These are phyloP conservation scores for Cardamine resedifolia DNA, from an alignment of 345 rosid species.

Conservation along the genomic window DNA sequence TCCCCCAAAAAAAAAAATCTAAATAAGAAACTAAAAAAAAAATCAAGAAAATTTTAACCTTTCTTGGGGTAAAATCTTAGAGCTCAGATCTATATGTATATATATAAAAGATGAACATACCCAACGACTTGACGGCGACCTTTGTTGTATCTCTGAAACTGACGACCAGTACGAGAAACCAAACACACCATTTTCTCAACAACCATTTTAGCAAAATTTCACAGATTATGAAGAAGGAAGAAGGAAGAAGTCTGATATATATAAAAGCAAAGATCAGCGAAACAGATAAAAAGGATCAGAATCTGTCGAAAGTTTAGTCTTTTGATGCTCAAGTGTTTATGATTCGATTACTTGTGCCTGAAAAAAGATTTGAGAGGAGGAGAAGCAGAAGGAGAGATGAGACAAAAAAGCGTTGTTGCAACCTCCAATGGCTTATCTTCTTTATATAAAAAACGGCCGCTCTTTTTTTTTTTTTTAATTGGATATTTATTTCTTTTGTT, in stretches of 20 bases:
- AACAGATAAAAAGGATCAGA: conserved; percentile 28
- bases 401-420: conserved; percentile 37
- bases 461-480: background rate
- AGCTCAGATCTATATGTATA: conserved; percentile 7
- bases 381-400: conserved; percentile 24
- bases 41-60: background rate
- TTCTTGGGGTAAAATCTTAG: background rate
- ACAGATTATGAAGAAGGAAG: background rate
- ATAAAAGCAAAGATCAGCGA: conserved; percentile 14
- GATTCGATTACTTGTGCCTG: conserved; percentile 34
- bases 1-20: background rate
- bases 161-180: conserved; percentile 75
- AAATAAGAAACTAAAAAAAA: conserved; percentile 4
- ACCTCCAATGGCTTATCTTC: conserved; percentile 38
- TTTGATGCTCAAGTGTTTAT: conserved; percentile 20
- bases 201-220: conserved; percentile 21
- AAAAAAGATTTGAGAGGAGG: conserved; percentile 21
- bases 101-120: conserved; percentile 44
- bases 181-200: conserved; percentile 52
- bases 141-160: conserved; percentile 68
- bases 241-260: background rate
- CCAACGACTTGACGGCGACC: conserved; percentile 95
- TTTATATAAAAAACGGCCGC: conserved; percentile 39
- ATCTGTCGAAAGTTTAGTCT: conserved; percentile 17
- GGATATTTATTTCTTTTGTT: conserved; percentile 9